Percentiles rank a stretch among this genome's conserved stretches.
Conservation (phyloP, 1,139 yeast species). For the Suhomyces bokatorum region DNA sequence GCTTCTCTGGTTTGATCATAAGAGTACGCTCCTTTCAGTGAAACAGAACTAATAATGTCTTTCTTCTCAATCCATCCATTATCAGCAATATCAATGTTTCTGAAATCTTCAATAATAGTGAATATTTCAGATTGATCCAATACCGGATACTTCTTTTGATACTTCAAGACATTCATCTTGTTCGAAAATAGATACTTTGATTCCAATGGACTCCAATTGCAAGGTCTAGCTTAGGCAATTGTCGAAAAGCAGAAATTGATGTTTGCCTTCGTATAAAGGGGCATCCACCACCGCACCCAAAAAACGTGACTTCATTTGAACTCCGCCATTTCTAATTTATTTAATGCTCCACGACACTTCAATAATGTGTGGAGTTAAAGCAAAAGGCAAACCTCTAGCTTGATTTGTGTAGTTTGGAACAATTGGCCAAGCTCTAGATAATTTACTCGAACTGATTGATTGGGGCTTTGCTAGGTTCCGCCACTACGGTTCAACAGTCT, state of each 20-base stretch:
- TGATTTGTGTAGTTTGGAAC: too few relatives aligned
- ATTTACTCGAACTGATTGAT: too few relatives aligned
- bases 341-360: too few relatives aligned
- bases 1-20: constrained; percentile 96
- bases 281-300: constrained; percentile 4
- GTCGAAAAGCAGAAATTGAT: not conserved
- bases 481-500: too few relatives aligned
- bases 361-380: too few relatives aligned
- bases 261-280: constrained; percentile 6
- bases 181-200: not conserved
- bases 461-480: too few relatives aligned
- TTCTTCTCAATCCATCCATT: constrained; percentile 96
- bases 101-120: constrained; percentile 71
- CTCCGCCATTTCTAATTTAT: not conserved
- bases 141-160: constrained; percentile 80
- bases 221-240: not conserved
- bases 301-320: constrained; percentile 9
- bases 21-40: constrained; percentile 74
- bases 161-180: constrained; percentile 51
- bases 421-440: too few relatives aligned
- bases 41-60: constrained; percentile 79
- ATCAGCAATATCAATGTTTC: constrained; percentile 83
- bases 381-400: too few relatives aligned
- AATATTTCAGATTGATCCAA: constrained; percentile 86
- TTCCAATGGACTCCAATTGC: not conserved